These are phyloP conservation scores for Podaxis sp. DNA, from an alignment of 768 basidiomycete genomes.

Conservation along the genomic window DNA sequence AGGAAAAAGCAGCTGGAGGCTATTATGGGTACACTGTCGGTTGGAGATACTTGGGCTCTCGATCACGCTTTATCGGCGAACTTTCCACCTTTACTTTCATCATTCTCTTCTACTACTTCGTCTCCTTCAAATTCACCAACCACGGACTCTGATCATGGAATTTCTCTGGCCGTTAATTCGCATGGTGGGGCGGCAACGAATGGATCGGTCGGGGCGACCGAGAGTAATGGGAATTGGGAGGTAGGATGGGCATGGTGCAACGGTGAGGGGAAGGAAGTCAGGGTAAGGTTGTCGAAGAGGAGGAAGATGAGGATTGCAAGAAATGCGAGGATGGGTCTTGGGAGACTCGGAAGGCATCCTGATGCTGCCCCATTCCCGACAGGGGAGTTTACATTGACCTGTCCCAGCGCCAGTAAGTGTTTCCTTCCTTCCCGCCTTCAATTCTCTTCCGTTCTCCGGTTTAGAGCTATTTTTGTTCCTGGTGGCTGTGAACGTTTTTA, in stretches of 20 bases:
- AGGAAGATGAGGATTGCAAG: slow-evolving; percentile 42
- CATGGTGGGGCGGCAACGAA: not conserved
- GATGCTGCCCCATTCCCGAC: slow-evolving; percentile 46
- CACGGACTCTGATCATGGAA: slow-evolving; percentile 2
- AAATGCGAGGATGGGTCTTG: slow-evolving; percentile 36
- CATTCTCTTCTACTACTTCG: slow-evolving; percentile 20
- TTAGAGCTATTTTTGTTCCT: slow-evolving; percentile 17
- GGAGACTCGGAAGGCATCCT: slow-evolving; percentile 32
- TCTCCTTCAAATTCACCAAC: slow-evolving; percentile 14
- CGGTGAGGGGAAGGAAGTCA: slow-evolving; percentile 20
- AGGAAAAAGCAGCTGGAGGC: slow-evolving; percentile 69
- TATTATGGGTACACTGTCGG: slow-evolving; percentile 62
- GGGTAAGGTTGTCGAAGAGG: slow-evolving; percentile 54
- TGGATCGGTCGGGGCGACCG: not conserved
- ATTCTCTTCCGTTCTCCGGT: slow-evolving; percentile 10
- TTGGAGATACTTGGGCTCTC: slow-evolving; percentile 66
- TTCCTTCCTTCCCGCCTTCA: slow-evolving; percentile 3
- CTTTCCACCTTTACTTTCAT: slow-evolving; percentile 18
- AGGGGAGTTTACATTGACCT: slow-evolving; percentile 56
- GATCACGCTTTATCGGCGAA: slow-evolving; percentile 71
- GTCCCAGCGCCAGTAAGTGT: slow-evolving; percentile 70
- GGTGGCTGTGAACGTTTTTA: not conserved
- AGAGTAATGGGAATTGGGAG: slow-evolving; percentile 11
- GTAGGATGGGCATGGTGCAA: slow-evolving; percentile 11
- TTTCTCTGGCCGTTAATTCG: not conserved